Evolutionary conservation across 2,329 filamentous ascomycete genomes (phyloP), one percentile per base, ranked within the genome.

Genomic region (Hypoxylon sp.): DNA sequence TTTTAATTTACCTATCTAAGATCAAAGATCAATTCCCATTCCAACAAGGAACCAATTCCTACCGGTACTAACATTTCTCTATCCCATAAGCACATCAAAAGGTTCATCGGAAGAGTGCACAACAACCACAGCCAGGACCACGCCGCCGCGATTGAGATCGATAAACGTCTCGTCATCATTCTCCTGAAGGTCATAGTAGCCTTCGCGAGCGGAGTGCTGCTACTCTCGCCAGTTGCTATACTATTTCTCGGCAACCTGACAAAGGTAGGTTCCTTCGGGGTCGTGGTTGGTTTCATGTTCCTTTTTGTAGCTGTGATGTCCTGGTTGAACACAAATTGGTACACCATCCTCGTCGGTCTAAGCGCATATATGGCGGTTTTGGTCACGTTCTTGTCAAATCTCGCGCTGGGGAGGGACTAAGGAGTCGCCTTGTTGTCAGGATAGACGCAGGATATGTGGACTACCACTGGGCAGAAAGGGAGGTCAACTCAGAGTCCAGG

Each of bases 311-410:
- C n/a, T 9, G 45, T 60, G 45, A 21, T 65, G 60, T 25, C 53
- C 2, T 46, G 0, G 1, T 28, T 58, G 0, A 51, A 61, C 1
- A 52, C 50, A 1, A 67, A 57, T n/a, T 65, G 36, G 63, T 50
- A 70, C 2, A 63, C 61, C 7, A 50, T 68, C 4, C 49, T 67
- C 19, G 34, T 70, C n/a, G 57, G 60, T 5, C 10, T 67, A 2
- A 63, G 64, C 17, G 67, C 60, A 17, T 67, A 67, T 36, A 60
- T 65, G 50, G 61, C 61, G 2, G 50, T 68, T 0, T 23, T 63
- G 7, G 65, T 60, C 13, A 63, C 64, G 0, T 68, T 67, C 10
- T 41, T 62, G 19, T 55, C 64, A 4, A 64, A 64, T n/a, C 59
- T 64, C 9, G 51, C 58, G 48, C 48, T 59, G 21, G 13, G 58